Evolutionary conservation across 345 rosid species (phyloP), one percentile per base, ranked within the genome.

Genomic region (Noccaea caerulescens): DNA sequence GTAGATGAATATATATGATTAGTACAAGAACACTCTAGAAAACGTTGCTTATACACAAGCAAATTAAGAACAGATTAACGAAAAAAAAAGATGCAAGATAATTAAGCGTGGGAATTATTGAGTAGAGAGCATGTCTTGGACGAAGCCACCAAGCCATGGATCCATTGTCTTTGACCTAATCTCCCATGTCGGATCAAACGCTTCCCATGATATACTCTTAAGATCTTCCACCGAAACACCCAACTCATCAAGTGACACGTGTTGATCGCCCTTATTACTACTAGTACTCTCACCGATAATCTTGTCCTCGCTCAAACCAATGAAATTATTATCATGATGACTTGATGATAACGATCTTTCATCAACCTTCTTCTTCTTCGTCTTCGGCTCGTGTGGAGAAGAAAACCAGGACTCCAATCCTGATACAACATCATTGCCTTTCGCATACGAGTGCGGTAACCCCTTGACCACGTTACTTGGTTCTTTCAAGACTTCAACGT

Each of bases 111-210:
- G 23, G 23, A 20, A 20, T 20, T 20, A 20, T 20, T 20, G 23
- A 20, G 23, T 20, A 20, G 23, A 20, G 5, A 27, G 5, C 1
- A 42, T 42, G 46, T 42, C 76, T 18, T 44, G 12, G 34, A 63
- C 1, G 36, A 23, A 25, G 58, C 58, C 50, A 20, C 34, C 41
- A 72, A 54, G 43, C 39, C 76, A 55, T 55, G 64, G 64, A 39
- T 68, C 72, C 53, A 30, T 45, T 1, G 54, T 18, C 67, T 4
- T 5, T 10, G 72, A 43, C 63, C 63, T 55, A 11, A 68, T 32
- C 36, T 68, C 72, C 72, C 63, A 68, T 11, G 20, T 33, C 34
- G 72, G 34, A 56, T 68, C 63, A 43, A 55, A 68, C 54, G 20
- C 44, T 16, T 55, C 55, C 63, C 55, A 68, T 43, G 55, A 23